A percentile compares a stretch with the other conserved stretches of the same genome.
phyloP scores from a whole-genome alignment of 768 basidiomycete genomes.

The Phlebiopsis gigantea region DNA sequence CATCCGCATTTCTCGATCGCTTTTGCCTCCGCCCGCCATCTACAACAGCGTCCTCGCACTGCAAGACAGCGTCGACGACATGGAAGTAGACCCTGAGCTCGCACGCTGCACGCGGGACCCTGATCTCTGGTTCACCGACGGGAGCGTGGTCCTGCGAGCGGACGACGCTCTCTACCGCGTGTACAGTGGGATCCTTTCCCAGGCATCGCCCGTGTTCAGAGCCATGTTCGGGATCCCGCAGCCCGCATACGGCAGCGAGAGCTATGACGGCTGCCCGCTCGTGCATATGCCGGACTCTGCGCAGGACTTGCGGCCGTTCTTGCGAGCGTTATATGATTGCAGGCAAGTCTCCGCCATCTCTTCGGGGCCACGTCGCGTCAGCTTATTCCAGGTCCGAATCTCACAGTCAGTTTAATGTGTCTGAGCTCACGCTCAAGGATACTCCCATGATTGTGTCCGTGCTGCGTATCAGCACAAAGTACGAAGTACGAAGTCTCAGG shows the following conservation, averaged over 20 bases:
- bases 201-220: slow-evolving; percentile 21
- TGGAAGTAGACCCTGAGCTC: neutral
- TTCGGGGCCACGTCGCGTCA: neutral
- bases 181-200: slow-evolving; percentile 18
- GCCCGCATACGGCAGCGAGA: slow-evolving; percentile 15
- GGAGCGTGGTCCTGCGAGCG: slow-evolving; percentile 21
- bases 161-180: slow-evolving; percentile 21
- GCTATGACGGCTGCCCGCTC: slow-evolving; percentile 22
- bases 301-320: slow-evolving; percentile 12
- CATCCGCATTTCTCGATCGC: neutral
- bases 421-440: neutral
- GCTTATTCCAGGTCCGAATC: neutral
- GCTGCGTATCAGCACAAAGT: slow-evolving; percentile 10
- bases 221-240: slow-evolving; percentile 21
- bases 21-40: neutral
- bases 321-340: slow-evolving; percentile 14
- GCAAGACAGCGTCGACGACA: neutral
- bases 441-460: slow-evolving; percentile 3
- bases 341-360: neutral
- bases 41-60: neutral
- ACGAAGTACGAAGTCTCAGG: slow-evolving; percentile 9
- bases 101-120: slow-evolving; percentile 9
- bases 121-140: slow-evolving; percentile 23
- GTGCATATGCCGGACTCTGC: slow-evolving; percentile 21
- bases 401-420: slow-evolving; percentile 3